Evolutionary conservation across 148 eudicot species (phyloP).

Genomic region (Bassia scoparia): DNA sequence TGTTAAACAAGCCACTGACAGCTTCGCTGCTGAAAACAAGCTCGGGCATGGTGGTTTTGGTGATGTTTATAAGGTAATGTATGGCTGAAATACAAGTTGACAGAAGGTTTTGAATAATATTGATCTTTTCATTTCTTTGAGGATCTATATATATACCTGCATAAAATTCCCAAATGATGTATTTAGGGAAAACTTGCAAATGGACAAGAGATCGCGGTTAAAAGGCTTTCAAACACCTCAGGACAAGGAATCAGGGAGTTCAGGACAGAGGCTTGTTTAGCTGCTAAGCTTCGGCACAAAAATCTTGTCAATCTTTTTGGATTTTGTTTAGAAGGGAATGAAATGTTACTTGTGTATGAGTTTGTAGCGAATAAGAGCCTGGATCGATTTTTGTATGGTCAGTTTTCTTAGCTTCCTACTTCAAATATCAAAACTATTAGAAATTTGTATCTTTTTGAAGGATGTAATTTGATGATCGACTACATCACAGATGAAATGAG

Average conservation of each 20-base stretch:
- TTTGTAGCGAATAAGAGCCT: slow-evolving; percentile 29
- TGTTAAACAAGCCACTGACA: slow-evolving; percentile 27
- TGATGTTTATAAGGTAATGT: slow-evolving; percentile 27
- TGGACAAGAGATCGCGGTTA: slow-evolving; percentile 30
- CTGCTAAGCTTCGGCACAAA: slow-evolving; percentile 31
- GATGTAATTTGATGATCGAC: not conserved
- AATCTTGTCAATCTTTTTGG: slow-evolving; percentile 32
- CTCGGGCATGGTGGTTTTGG: slow-evolving; percentile 34
- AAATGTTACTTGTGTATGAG: slow-evolving; percentile 32
- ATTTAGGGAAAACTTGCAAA: slow-evolving; percentile 31
- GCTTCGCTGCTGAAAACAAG: slow-evolving; percentile 22
- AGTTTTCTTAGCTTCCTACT: not conserved
- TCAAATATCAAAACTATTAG: too few relatives aligned
- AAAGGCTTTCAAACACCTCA: slow-evolving; percentile 28
- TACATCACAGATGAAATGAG: slow-evolving; percentile 26
- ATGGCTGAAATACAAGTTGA: not conserved
- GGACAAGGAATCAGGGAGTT: slow-evolving; percentile 33
- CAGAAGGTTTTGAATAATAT: not conserved
- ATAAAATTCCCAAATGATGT: not conserved
- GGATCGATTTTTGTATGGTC: slow-evolving; percentile 26
- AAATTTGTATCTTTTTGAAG: not conserved
- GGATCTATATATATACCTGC: not conserved
- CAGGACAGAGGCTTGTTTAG: slow-evolving; percentile 28
- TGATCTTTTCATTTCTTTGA: not conserved
- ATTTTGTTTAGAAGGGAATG: slow-evolving; percentile 28